Percentiles rank a stretch among this genome's conserved stretches.
Evolutionary conservation across 2,329 filamentous ascomycete species (phyloP).

Genomic region (Neonectria sp.): DNA sequence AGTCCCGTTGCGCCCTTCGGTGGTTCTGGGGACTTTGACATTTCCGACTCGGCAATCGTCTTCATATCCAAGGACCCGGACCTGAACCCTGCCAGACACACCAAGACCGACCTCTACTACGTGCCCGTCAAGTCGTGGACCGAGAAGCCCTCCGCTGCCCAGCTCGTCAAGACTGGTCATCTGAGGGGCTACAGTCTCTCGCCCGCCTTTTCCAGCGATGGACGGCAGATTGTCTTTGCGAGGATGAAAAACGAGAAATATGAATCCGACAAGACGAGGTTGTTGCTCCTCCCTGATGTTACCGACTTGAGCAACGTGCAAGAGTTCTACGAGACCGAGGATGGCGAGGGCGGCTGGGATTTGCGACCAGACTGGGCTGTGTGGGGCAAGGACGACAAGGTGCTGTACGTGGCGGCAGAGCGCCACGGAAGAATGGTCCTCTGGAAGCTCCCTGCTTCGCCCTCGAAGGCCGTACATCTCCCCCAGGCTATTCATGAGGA

Average conservation of each 20-base stretch:
- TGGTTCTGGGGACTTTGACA: constrained; percentile 84
- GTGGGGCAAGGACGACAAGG: constrained; percentile 72
- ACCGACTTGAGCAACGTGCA: constrained; percentile 69
- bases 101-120: constrained; percentile 86
- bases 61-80: constrained; percentile 84
- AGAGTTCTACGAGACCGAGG: constrained; percentile 73
- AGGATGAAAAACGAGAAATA: constrained; percentile 85
- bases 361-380: constrained; percentile 68
- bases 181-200: constrained; percentile 75
- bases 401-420: constrained; percentile 82
- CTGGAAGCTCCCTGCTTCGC: constrained; percentile 73
- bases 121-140: constrained; percentile 75
- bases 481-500: constrained; percentile 66
- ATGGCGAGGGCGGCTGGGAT: constrained; percentile 77
- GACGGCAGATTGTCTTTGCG: constrained; percentile 80
- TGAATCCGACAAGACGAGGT: constrained; percentile 80
- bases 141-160: constrained; percentile 66
- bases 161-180: constrained; percentile 67
- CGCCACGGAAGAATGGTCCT: constrained; percentile 74
- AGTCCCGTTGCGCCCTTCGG: constrained; percentile 85
- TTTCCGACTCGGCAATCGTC: constrained; percentile 75
- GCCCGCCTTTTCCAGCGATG: constrained; percentile 83
- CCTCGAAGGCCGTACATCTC: constrained; percentile 61
- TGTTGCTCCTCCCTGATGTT: constrained; percentile 76
- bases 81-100: constrained; percentile 80